phyloP scores from a whole-genome alignment of 495 filamentous ascomycete species.

The Aspergillus cavernicola region DNA sequence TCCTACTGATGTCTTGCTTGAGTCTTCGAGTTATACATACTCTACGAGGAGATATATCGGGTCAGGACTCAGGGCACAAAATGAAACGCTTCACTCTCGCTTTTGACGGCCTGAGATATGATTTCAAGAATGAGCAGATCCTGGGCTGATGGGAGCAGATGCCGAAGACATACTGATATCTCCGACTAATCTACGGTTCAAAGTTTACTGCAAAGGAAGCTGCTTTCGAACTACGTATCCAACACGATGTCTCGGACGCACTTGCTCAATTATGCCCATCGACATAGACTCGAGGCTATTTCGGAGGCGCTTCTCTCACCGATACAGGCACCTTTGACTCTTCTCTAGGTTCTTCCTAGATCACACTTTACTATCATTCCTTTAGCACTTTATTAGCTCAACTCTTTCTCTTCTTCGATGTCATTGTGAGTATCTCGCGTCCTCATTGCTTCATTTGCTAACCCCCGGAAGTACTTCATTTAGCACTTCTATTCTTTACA shows the following conservation, averaged over 20 bases:
- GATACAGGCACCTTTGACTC: background rate
- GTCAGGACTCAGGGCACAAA: too few relatives aligned
- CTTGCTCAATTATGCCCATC: background rate
- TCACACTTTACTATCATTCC: background rate
- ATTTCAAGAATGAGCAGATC: too few relatives aligned
- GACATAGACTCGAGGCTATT: background rate
- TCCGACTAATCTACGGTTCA: too few relatives aligned
- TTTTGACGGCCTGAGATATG: too few relatives aligned
- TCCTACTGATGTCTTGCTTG: too few relatives aligned
- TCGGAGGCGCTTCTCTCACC: background rate
- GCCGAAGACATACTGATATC: too few relatives aligned
- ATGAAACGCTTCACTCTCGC: too few relatives aligned
- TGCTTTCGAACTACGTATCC: too few relatives aligned
- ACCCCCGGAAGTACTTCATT: background rate
- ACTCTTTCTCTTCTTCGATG: background rate
- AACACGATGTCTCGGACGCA: background rate
- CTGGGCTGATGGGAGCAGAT: too few relatives aligned
- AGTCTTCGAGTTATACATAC: too few relatives aligned
- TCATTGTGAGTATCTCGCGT: background rate
- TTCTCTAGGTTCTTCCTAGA: background rate
- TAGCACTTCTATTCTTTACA: conserved; percentile 6
- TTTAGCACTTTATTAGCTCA: background rate
- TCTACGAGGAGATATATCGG: too few relatives aligned
- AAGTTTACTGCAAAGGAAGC: too few relatives aligned
- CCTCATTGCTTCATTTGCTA: background rate